A percentile compares a stretch with the other conserved stretches of the same genome.
Evolutionary conservation across 2,329 filamentous ascomycete species (phyloP).

Genomic region (Penicillium sclerotigenum): DNA sequence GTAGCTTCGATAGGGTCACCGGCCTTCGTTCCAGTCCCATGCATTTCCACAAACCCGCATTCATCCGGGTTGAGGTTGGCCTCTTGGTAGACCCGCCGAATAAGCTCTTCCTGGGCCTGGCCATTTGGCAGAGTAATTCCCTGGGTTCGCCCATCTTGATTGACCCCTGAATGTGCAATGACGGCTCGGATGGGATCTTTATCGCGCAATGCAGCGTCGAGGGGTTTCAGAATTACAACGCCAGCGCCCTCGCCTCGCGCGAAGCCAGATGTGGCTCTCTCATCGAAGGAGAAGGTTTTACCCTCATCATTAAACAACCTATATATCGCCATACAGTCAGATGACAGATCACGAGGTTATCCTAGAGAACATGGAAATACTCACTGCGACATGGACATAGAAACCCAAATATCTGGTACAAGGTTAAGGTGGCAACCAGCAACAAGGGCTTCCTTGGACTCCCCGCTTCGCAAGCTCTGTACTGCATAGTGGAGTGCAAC

Average conservation of each 20-base stretch:
- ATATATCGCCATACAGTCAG: neutral
- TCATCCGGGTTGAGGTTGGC: constrained; percentile 33
- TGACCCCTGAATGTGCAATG: constrained; percentile 38
- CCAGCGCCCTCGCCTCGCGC: constrained; percentile 38
- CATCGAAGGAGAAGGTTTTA: constrained; percentile 28
- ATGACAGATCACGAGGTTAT: neutral
- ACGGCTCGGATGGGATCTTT: constrained; percentile 37
- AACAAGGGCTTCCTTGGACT: constrained; percentile 25
- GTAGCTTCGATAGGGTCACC: constrained; percentile 54
- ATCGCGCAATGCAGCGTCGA: constrained; percentile 33
- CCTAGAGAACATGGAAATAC: neutral
- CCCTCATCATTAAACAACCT: constrained; percentile 28
- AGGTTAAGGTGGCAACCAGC: constrained; percentile 26
- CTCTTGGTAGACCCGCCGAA: constrained; percentile 36
- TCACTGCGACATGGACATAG: constrained; percentile 27
- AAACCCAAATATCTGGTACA: constrained; percentile 27
- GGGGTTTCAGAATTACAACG: constrained; percentile 34
- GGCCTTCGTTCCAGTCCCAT: constrained; percentile 42
- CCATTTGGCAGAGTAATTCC: constrained; percentile 45
- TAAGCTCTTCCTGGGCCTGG: constrained; percentile 38
- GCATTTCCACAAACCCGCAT: constrained; percentile 42
- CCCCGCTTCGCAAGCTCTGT: constrained; percentile 25
- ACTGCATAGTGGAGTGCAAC: constrained; percentile 30
- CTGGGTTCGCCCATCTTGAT: constrained; percentile 29
- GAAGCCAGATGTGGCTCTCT: constrained; percentile 29